Evolutionary conservation across 1,284 basidiomycete genomes (phyloP).

Genomic region (Salmacisia buchloeana): DNA sequence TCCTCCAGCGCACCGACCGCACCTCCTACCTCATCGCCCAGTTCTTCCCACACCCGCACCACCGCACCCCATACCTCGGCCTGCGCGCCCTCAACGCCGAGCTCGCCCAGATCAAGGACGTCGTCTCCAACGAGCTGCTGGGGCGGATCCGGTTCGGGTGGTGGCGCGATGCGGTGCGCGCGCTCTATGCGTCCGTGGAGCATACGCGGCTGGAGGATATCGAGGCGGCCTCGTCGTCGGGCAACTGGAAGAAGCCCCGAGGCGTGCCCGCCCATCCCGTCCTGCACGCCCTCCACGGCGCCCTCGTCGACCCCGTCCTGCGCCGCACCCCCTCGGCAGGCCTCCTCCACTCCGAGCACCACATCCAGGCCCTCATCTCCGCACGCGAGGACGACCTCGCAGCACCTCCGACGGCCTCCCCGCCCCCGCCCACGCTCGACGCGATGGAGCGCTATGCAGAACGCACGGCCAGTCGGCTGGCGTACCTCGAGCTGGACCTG

Average conservation of each 20-base stretch:
- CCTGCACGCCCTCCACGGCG: slow-evolving; percentile 35
- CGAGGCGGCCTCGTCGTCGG: not conserved
- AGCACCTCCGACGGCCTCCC: slow-evolving; percentile 10
- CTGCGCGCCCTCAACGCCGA: slow-evolving; percentile 46
- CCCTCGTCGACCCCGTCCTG: slow-evolving; percentile 40
- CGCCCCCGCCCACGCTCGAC: slow-evolving; percentile 36
- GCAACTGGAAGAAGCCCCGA: not conserved
- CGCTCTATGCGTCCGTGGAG: not conserved
- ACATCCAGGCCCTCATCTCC: slow-evolving; percentile 44
- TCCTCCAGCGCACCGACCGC: slow-evolving; percentile 10
- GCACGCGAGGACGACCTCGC: slow-evolving; percentile 43
- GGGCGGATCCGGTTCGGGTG: slow-evolving; percentile 46
- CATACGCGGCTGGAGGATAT: not conserved
- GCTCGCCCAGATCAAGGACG: slow-evolving; percentile 39
- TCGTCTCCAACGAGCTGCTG: slow-evolving; percentile 43
- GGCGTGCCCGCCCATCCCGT: slow-evolving; percentile 40
- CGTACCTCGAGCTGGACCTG: slow-evolving; percentile 41
- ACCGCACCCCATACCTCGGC: slow-evolving; percentile 25
- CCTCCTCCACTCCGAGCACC: slow-evolving; percentile 35
- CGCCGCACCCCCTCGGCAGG: slow-evolving; percentile 26
- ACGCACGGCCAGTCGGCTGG: slow-evolving; percentile 36
- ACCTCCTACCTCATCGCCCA: slow-evolving; percentile 40
- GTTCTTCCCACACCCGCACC: slow-evolving; percentile 41
- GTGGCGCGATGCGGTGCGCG: slow-evolving; percentile 45
- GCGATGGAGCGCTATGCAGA: slow-evolving; percentile 43